Conservation (phyloP, 2,329 filamentous ascomycete genomes). For the Hypoxylon sp. region DNA sequence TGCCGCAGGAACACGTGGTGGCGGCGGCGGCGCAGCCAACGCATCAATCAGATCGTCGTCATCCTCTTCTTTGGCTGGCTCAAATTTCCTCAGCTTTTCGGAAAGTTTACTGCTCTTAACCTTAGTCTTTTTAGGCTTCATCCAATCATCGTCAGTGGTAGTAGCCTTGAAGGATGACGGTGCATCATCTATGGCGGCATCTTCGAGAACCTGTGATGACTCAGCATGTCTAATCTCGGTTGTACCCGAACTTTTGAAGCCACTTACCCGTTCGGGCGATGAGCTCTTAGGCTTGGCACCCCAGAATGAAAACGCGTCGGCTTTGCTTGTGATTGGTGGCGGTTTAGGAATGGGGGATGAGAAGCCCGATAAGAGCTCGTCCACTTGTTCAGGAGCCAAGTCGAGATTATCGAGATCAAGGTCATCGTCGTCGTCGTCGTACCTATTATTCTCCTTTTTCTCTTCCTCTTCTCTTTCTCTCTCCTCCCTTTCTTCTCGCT, state of each 20-base stretch:
- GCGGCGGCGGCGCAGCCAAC: constrained; percentile 58
- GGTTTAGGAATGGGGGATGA: constrained; percentile 33
- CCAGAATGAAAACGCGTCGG: constrained; percentile 71
- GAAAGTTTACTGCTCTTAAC: constrained; percentile 66
- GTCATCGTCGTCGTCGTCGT: constrained; percentile 44
- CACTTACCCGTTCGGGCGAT: constrained; percentile 54
- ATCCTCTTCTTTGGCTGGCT: constrained; percentile 60
- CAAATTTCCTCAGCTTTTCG: constrained; percentile 71
- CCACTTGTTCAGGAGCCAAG: constrained; percentile 51
- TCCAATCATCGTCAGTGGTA: constrained; percentile 56
- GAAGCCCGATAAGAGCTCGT: constrained; percentile 51
- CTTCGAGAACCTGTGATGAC: constrained; percentile 65
- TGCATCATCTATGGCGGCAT: constrained; percentile 59
- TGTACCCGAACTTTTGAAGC: constrained; percentile 50
- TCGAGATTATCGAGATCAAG: constrained; percentile 53
- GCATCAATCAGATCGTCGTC: constrained; percentile 56
- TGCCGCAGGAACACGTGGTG: constrained; percentile 56
- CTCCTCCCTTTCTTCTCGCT: constrained; percentile 40
- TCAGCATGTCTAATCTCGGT: constrained; percentile 66
- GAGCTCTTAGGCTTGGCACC: constrained; percentile 61
- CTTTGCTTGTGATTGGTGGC: constrained; percentile 18
- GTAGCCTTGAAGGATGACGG: constrained; percentile 57
- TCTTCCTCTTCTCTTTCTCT: constrained; percentile 35
- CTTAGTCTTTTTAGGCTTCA: constrained; percentile 64
- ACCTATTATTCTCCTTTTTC: constrained; percentile 28